Evolutionary conservation across 1,284 basidiomycete species (phyloP).

Genomic region (Entoloma clypeatum): DNA sequence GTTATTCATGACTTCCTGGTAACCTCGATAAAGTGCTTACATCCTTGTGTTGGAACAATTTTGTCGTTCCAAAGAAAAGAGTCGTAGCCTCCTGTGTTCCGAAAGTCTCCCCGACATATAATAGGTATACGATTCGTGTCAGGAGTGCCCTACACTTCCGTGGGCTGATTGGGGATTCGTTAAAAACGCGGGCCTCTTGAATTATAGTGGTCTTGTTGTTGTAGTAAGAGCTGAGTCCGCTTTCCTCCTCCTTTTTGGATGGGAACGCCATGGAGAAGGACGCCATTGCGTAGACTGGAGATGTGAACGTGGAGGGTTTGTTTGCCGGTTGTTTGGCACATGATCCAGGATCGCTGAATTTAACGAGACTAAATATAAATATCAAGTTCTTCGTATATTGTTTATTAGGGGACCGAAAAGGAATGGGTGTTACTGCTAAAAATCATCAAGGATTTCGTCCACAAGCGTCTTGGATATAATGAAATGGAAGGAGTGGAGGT

Average conservation of each 20-base stretch:
- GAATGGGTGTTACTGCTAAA: too few species aligned
- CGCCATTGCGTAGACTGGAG: constrained; percentile 32
- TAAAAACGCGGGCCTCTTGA: constrained; percentile 98
- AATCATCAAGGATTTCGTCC: too few species aligned
- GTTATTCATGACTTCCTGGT: constrained; percentile 1
- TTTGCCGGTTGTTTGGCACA: constrained; percentile 22
- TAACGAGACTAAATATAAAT: too few species aligned
- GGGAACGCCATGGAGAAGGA: constrained; percentile 67
- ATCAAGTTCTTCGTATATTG: too few species aligned
- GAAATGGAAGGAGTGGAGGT: too few species aligned
- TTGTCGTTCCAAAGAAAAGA: constrained; percentile 98
- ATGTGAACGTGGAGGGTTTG: constrained; percentile 39
- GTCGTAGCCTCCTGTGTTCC: constrained; percentile 95
- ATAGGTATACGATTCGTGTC: constrained; percentile 93
- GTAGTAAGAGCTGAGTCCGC: constrained; percentile 80
- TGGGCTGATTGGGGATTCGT: constrained; percentile 97
- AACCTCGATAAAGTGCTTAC: constrained; percentile 49
- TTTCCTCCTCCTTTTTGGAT: constrained; percentile 93
- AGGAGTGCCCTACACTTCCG: constrained; percentile 96
- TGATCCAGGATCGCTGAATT: too few species aligned
- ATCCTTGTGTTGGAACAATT: constrained; percentile 99
- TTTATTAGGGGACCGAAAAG: too few species aligned
- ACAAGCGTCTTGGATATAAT: too few species aligned
- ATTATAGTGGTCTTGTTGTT: constrained; percentile 96
- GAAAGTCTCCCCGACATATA: constrained; percentile 96